Conservation (phyloP, 1,139 yeast species). For the Citeromyces hawaiiensis region DNA sequence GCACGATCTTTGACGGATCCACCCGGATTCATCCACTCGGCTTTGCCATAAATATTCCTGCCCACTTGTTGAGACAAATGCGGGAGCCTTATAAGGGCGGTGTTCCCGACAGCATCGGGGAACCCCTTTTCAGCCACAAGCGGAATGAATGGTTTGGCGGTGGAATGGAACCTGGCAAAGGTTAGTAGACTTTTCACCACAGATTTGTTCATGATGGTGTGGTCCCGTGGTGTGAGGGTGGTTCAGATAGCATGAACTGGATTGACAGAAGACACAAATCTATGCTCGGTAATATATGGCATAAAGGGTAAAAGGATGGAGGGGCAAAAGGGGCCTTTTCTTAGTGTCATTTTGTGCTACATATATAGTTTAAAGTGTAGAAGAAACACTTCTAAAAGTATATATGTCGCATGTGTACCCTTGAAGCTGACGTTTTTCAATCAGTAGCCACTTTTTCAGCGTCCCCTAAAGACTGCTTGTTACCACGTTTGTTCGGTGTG, state of each 20-base stretch:
- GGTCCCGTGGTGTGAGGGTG: background rate
- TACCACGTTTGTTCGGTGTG: too few relatives aligned
- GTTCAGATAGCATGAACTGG: background rate
- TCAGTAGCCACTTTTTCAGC: too few relatives aligned
- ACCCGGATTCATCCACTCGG: slow-evolving; percentile 91
- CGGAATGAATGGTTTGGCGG: slow-evolving; percentile 3
- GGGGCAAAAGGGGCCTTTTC: too few relatives aligned
- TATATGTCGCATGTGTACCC: too few relatives aligned
- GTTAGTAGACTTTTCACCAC: background rate
- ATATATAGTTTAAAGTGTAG: too few relatives aligned
- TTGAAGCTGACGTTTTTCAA: too few relatives aligned
- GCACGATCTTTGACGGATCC: slow-evolving; percentile 92
- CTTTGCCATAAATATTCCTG: slow-evolving; percentile 75
- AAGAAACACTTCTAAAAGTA: too few relatives aligned
- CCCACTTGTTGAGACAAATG: slow-evolving; percentile 48
- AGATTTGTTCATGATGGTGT: background rate
- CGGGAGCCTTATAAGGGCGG: slow-evolving; percentile 64
- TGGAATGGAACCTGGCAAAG: background rate
- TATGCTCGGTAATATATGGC: too few relatives aligned
- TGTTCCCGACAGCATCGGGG: slow-evolving; percentile 74
- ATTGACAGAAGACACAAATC: too few relatives aligned
- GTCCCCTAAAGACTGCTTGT: too few relatives aligned
- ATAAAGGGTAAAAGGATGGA: too few relatives aligned
- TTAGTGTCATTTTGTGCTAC: too few relatives aligned
- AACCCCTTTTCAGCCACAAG: slow-evolving; percentile 28